Percentiles rank a stretch among this genome's conserved stretches.
phyloP scores from a whole-genome alignment of 257 asterid species.

The Prunella vulgaris region DNA sequence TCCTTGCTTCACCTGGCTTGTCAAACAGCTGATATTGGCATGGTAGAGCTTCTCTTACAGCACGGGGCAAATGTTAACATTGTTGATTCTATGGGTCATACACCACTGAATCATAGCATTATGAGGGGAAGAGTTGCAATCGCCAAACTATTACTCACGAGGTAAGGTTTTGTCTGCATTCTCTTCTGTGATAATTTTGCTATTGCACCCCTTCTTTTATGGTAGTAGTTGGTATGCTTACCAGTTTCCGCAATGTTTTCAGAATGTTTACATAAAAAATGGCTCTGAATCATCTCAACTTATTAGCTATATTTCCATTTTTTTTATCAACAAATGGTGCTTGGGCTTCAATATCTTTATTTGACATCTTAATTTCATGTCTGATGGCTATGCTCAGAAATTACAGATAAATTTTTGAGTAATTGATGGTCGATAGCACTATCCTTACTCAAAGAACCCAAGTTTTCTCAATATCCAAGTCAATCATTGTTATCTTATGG shows the following conservation, averaged over 20 bases:
- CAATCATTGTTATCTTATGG: background rate
- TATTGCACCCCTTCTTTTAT: background rate
- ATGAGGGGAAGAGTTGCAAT: slow-evolving; percentile 56
- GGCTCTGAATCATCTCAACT: background rate
- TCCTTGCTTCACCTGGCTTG: slow-evolving; percentile 90
- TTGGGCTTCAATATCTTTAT: background rate
- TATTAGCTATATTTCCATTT: too few species aligned
- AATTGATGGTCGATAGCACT: background rate
- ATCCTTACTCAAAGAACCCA: background rate
- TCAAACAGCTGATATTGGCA: slow-evolving; percentile 80
- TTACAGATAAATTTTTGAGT: background rate
- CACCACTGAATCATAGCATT: slow-evolving; percentile 82
- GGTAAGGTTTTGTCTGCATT: slow-evolving; percentile 39
- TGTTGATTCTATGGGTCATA: slow-evolving; percentile 65
- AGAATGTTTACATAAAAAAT: background rate
- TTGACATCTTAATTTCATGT: background rate
- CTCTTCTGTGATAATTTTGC: background rate
- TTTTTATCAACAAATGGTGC: background rate
- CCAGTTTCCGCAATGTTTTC: background rate
- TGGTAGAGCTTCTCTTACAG: slow-evolving; percentile 92
- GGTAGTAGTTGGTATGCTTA: background rate
- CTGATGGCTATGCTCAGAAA: background rate
- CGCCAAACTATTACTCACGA: slow-evolving; percentile 59
- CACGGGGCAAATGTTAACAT: slow-evolving; percentile 62
- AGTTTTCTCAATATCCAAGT: background rate